phyloP scores from a whole-genome alignment of 2,329 filamentous ascomycete species.

The Boeremia exigua region DNA sequence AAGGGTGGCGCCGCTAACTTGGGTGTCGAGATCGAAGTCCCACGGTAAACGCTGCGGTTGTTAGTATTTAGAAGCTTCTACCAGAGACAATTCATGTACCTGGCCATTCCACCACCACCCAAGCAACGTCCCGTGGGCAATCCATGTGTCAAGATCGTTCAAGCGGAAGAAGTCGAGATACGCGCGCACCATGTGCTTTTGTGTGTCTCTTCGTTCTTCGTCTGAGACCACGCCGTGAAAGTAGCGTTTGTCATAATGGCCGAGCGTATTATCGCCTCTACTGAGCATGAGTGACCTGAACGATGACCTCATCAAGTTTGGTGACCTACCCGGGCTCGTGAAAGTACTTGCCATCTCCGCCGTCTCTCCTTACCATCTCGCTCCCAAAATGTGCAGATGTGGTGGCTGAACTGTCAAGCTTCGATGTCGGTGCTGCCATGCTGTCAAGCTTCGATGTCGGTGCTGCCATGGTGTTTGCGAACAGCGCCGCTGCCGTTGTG shows the following conservation, averaged over 20 bases:
- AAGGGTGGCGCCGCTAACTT: conserved; percentile 73
- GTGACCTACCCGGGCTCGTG: conserved; percentile 46
- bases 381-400: background rate
- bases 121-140: conserved; percentile 82
- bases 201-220: conserved; percentile 68
- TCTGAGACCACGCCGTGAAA: conserved; percentile 70
- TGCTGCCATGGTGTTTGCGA: conserved; percentile 26
- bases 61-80: conserved; percentile 21
- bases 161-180: conserved; percentile 72
- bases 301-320: background rate
- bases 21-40: conserved; percentile 86
- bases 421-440: conserved; percentile 29
- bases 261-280: conserved; percentile 59
- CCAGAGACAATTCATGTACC: conserved; percentile 43
- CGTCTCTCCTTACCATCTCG: conserved; percentile 12
- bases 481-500: conserved; percentile 27
- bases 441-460: conserved; percentile 31
- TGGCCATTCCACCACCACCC: conserved; percentile 88
- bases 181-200: conserved; percentile 73
- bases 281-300: conserved; percentile 16
- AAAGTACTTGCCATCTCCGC: conserved; percentile 45
- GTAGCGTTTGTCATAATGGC: conserved; percentile 77
- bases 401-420: background rate
- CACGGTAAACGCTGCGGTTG: conserved; percentile 71
- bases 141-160: conserved; percentile 78